Evolutionary conservation across 1,139 yeast species (phyloP).

Genomic region (Nakaseomyces delphensis): DNA sequence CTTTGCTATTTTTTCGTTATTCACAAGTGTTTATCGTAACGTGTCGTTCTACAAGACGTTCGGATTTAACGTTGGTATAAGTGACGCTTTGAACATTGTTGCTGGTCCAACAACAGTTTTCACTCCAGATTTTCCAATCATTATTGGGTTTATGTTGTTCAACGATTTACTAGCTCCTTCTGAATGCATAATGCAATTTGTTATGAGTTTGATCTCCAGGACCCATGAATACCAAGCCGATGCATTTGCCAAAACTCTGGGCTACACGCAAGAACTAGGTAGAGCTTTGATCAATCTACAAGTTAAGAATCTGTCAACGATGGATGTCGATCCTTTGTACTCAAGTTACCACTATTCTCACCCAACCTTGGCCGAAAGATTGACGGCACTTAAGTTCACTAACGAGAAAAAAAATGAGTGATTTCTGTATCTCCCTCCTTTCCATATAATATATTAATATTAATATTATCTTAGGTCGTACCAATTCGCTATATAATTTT

Average conservation of each 20-base stretch:
- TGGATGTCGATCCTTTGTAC: constrained; percentile 83
- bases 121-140: constrained; percentile 48
- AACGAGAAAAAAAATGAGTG: constrained; percentile 35
- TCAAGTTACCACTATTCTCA: constrained; percentile 86
- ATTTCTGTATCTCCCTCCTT: constrained; percentile 10
- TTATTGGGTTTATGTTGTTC: constrained; percentile 73
- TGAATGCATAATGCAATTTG: constrained; percentile 58
- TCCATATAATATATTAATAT: neutral
- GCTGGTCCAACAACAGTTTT: constrained; percentile 20
- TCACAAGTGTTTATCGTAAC: constrained; percentile 74
- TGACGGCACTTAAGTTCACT: constrained; percentile 56
- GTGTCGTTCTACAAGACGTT: constrained; percentile 66
- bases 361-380: constrained; percentile 84
- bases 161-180: constrained; percentile 70
- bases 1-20: constrained; percentile 56
- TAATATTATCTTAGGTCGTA: neutral
- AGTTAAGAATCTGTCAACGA: constrained; percentile 69
- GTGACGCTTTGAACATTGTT: constrained; percentile 4
- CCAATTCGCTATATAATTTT: neutral
- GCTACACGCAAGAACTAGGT: constrained; percentile 60
- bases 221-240: constrained; percentile 92
- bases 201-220: constrained; percentile 64
- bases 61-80: constrained; percentile 47
- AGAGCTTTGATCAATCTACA: constrained; percentile 67
- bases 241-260: constrained; percentile 65